A percentile compares a stretch with the other conserved stretches of the same genome.
Evolutionary conservation across 176 grass and related monocot genomes (phyloP).

Genomic region (Eleusine coracana): DNA sequence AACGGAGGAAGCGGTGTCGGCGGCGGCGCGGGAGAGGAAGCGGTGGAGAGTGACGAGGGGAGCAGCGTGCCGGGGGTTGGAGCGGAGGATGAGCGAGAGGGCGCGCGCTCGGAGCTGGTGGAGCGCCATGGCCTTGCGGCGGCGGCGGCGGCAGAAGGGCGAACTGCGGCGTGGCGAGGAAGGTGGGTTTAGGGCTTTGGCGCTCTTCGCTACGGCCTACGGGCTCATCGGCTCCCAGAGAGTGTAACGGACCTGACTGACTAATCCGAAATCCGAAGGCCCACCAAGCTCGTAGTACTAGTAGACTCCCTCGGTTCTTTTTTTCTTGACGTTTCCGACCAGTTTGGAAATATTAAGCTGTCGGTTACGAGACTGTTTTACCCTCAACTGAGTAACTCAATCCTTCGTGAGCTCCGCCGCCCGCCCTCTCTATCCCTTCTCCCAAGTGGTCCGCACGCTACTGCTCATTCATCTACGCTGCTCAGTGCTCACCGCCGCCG

Average conservation of each 20-base stretch:
- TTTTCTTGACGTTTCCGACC: no score
- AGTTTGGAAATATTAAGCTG: no score
- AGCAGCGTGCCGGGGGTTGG: neutral
- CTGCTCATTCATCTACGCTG: no score
- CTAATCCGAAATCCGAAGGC: constrained; percentile 1
- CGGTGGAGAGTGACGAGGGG: neutral
- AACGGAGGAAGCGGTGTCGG: neutral
- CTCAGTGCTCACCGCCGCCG: no score
- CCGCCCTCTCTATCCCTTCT: no score
- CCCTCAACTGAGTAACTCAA: no score
- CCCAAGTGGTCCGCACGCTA: no score
- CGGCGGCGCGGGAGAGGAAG: neutral
- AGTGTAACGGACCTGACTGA: neutral
- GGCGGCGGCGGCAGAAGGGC: neutral
- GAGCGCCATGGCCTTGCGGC: neutral
- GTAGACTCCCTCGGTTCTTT: no score
- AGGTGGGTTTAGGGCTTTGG: neutral
- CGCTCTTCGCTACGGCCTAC: neutral
- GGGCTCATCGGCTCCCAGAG: neutral
- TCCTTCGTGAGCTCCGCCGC: no score
- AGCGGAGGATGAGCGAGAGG: neutral
- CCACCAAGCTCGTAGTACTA: neutral
- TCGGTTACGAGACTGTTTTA: no score
- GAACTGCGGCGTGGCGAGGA: neutral
- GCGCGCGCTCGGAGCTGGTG: neutral